phyloP scores from a whole-genome alignment of 768 basidiomycete species.

The Porpolomopsis calyptriformis region DNA sequence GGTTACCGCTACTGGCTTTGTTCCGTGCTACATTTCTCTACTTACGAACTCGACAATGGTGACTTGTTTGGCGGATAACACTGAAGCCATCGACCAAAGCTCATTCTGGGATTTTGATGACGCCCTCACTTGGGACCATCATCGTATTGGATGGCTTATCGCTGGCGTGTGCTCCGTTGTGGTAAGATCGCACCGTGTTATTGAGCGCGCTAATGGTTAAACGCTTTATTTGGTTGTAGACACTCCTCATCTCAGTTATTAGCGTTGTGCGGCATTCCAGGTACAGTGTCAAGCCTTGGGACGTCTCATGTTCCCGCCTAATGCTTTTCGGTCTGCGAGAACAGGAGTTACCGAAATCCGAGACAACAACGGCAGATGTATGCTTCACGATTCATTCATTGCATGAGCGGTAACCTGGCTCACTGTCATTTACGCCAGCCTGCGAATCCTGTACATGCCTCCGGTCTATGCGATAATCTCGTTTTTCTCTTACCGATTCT shows the following conservation, averaged over 20 bases:
- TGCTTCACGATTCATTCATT: conserved; percentile 2
- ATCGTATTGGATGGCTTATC: conserved; percentile 55
- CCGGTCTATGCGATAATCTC: conserved; percentile 72
- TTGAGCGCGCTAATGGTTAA: not conserved
- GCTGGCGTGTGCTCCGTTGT: conserved; percentile 42
- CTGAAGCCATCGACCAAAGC: conserved; percentile 38
- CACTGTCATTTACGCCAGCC: conserved; percentile 24
- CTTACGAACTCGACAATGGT: conserved; percentile 3
- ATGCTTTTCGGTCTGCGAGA: not conserved
- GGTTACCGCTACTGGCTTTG: too few species aligned
- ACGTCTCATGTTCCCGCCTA: not conserved
- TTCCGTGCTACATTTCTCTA: too few species aligned
- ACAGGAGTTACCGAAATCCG: conserved; percentile 61
- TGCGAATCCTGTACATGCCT: conserved; percentile 82
- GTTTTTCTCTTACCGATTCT: conserved; percentile 79
- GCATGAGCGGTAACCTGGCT: conserved; percentile 1
- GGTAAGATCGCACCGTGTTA: conserved; percentile 25
- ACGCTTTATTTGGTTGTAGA: conserved; percentile 31
- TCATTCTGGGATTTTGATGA: conserved; percentile 41
- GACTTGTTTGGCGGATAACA: conserved; percentile 46
- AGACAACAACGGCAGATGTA: conserved; percentile 76
- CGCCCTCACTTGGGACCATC: conserved; percentile 37
- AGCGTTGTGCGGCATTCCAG: conserved; percentile 53
- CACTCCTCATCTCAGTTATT: conserved; percentile 46
- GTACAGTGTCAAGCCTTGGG: conserved; percentile 25